Evolutionary conservation across 306 rosid genomes (phyloP), one percentile per base, ranked within the genome.

Genomic region (Sechiopsis laciniata): DNA sequence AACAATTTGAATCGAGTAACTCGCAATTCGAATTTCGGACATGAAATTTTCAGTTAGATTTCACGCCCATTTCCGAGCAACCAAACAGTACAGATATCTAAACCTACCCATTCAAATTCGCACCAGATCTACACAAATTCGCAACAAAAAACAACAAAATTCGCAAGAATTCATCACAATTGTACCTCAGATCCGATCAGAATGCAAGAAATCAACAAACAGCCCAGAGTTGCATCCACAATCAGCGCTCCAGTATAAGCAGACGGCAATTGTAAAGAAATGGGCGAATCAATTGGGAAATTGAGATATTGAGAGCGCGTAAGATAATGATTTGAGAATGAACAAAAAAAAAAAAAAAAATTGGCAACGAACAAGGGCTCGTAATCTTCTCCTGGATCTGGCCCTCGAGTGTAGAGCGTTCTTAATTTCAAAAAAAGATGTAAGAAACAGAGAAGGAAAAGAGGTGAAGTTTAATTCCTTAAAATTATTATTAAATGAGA

Each of bases 111-210:
- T 37, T 5, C 8, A 37, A 37, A 37, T 37, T 37, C 1, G 45
- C 2, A 57, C 20, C 65, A 71, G 76, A 82, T 82, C 82, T 72
- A 66, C 76, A 46, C 55, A 55, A 57, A 21, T 67, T 67, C 13
- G 2, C 62, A 75, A 62, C 58, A 29, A 26, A 58, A 37, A 1
- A 2, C 16, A 45, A n/a, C 35, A n/a, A 32, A 2, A 4, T 37
- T 46, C 12, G 19, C 40, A 46, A 46, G 56, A 22, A 67, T 67
- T 67, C 55, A 51, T 3, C 56, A 59, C 50, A 52, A 54, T 21
- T 52, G 68, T 73, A 84, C 88, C 88, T 79, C 75, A 77, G 88
- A 84, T 84, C 85, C 75, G 78, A 76, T 78, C 78, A 75, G 80
- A 55, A 56, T n/a, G 72, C 7, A 70, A 69, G 79, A 32, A 64